phyloP scores from a whole-genome alignment of 164 flowering plant genomes.

The Tetrastigma voinierianum region DNA sequence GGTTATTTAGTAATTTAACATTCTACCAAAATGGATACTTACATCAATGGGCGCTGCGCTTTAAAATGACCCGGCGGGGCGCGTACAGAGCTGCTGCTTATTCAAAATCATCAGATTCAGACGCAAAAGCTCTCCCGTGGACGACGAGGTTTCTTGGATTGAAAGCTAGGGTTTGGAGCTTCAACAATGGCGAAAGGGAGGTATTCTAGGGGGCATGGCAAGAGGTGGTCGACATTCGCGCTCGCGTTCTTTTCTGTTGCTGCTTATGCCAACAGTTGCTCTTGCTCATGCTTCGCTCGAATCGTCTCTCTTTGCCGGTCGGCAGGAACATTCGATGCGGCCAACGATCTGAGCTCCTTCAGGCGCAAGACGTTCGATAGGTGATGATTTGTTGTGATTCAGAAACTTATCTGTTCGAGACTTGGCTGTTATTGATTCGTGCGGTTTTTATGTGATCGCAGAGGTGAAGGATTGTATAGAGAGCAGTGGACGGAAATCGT shows the following conservation, averaged over 20 bases:
- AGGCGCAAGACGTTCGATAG: conserved; percentile 28
- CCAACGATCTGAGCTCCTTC: conserved; percentile 25
- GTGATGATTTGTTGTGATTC: conserved; percentile 19
- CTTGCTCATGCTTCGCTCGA: conserved; percentile 46
- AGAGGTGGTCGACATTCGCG: conserved; percentile 33
- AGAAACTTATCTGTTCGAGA: neutral
- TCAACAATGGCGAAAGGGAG: conserved; percentile 33
- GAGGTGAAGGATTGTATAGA: conserved; percentile 29
- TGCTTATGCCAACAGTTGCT: conserved; percentile 40
- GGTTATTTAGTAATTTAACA: no score
- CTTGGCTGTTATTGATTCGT: neutral
- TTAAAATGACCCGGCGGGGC: no score
- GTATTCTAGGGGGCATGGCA: conserved; percentile 17
- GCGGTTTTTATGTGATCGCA: conserved; percentile 10
- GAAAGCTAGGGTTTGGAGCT: neutral
- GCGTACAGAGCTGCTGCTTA: no score
- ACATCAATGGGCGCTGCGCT: no score
- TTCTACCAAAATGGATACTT: no score
- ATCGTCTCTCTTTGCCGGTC: conserved; percentile 44
- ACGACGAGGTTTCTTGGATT: neutral
- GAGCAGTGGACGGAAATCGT: conserved; percentile 65
- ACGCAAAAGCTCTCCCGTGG: no score
- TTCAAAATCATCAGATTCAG: no score
- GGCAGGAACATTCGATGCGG: conserved; percentile 18
- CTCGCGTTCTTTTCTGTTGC: conserved; percentile 36